Base-by-base conservation (phyloP, 2,329 filamentous ascomycete genomes). In the Penicillium brasilianum region DNA sequence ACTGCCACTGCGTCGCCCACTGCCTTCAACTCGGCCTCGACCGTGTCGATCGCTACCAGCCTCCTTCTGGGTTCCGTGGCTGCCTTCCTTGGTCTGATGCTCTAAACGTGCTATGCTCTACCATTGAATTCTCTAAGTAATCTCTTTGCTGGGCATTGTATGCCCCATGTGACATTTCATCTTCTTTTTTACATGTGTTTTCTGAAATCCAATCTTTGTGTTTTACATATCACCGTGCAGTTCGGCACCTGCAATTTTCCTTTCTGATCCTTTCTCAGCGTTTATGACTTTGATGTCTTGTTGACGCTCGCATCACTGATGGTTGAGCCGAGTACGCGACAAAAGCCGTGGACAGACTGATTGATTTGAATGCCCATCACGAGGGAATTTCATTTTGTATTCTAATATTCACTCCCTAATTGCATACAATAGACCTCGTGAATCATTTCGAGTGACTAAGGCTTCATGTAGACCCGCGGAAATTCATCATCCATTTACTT, bases 331-430 rank as follows among this genome's bases (percentile, higher is more conserved):
- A n/a, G 9, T 37, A 25, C 50, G 37, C 22, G 50, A 39, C 20
- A 2, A 22, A 34, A 7, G 36, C 34, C 32, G 34, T 25, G 34
- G 34, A 34, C 8, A 28, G 48, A 20, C 30, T 51, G 49, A 16
- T 37, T 22, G 55, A 25, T 39, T 55, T 52, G 39, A 59, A 60
- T 41, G 34, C 39, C 55, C 58, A 58, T 32, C 25, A 20, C 39
- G 16, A 25, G 22, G 50, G 44, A 20, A 55, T 43, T 50, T 44
- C 41, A 48, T 48, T 25, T 55, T 63, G 61, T 63, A 63, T 43
- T 63, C 43, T 63, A 63, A 25, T 61, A 62, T 56, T 36, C 59
- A 44, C 51, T 63, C 59, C 46, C 51, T 63, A 61, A 63, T 59
- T 44, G 22, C 43, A 63, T 48, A 59, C 32, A 53, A 62, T 63